phyloP scores from a whole-genome alignment of 1,284 basidiomycete genomes.

The Exsudoporus floridanus region DNA sequence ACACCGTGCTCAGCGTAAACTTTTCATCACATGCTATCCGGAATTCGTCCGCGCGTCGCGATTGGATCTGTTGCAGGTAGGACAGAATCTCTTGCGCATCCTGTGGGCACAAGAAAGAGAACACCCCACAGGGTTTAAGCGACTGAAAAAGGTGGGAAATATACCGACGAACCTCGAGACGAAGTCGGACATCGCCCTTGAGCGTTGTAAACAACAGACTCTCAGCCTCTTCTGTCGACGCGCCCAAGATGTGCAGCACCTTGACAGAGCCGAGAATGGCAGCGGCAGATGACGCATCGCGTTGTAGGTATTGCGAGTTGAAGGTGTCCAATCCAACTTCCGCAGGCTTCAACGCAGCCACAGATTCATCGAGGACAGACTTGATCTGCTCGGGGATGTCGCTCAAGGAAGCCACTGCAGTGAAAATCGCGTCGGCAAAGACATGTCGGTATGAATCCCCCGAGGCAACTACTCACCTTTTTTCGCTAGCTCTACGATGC shows the following conservation, averaged over 20 bases:
- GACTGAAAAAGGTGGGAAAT: background rate
- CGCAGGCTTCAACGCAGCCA: constrained; percentile 55
- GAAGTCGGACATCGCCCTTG: constrained; percentile 44
- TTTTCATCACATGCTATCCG: constrained; percentile 47
- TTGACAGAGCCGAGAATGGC: constrained; percentile 65
- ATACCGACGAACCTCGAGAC: constrained; percentile 48
- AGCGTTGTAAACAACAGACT: constrained; percentile 54
- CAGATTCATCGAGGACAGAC: constrained; percentile 42
- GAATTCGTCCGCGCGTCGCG: constrained; percentile 59
- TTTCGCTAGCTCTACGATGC: constrained; percentile 65
- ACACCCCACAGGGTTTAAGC: too few relatives aligned
- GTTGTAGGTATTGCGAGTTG: constrained; percentile 77
- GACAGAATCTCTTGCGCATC: constrained; percentile 46
- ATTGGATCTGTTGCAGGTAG: constrained; percentile 51
- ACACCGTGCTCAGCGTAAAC: constrained; percentile 64
- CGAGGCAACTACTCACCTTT: constrained; percentile 42
- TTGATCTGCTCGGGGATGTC: constrained; percentile 46
- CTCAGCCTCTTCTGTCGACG: constrained; percentile 58
- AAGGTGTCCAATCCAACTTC: constrained; percentile 61
- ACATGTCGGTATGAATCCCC: background rate
- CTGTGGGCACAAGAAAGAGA: constrained; percentile 31
- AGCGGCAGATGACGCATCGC: constrained; percentile 46
- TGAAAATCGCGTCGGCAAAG: constrained; percentile 1
- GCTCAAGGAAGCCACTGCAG: constrained; percentile 42
- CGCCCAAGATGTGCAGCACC: constrained; percentile 47